Conservation (phyloP, 1,284 basidiomycete species). For the Apiotrichum akiyoshidainum region DNA sequence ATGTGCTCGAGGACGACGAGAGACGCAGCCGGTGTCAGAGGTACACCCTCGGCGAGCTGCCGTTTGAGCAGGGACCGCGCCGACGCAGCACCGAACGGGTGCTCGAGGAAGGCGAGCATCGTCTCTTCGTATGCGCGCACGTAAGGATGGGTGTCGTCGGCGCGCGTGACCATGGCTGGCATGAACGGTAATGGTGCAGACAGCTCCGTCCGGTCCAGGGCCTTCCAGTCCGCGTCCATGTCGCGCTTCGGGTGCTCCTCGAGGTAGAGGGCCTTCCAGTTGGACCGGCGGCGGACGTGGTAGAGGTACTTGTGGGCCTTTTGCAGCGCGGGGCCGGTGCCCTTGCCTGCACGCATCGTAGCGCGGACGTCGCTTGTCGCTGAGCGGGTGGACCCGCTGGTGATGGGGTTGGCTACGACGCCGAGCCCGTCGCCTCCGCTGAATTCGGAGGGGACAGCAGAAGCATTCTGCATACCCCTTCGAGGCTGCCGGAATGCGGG, state of each 20-base stretch:
- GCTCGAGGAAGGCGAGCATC: constrained; percentile 16
- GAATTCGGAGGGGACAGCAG: too few species aligned
- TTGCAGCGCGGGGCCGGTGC: neutral
- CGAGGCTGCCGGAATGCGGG: too few species aligned
- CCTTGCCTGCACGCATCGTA: neutral
- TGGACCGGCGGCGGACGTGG: neutral
- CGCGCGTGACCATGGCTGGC: neutral
- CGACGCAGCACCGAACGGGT: constrained; percentile 12
- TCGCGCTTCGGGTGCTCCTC: neutral
- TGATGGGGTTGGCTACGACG: neutral
- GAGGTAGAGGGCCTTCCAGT: neutral
- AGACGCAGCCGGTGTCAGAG: constrained; percentile 1
- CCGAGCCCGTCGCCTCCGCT: neutral
- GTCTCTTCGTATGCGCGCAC: constrained; percentile 8
- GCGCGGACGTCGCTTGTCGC: neutral
- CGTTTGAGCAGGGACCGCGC: constrained; percentile 14
- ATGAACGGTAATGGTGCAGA: neutral
- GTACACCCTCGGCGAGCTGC: constrained; percentile 17
- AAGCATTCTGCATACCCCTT: too few species aligned
- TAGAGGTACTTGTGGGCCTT: neutral
- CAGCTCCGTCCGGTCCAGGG: neutral
- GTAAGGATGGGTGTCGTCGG: neutral
- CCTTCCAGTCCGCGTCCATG: neutral
- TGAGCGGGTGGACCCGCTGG: neutral
- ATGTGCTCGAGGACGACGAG: neutral